Percentiles rank a stretch among this genome's conserved stretches.
These are phyloP conservation scores for Telopea speciosissima DNA, from an alignment of 177 flowering plant species.

Conservation along the genomic window DNA sequence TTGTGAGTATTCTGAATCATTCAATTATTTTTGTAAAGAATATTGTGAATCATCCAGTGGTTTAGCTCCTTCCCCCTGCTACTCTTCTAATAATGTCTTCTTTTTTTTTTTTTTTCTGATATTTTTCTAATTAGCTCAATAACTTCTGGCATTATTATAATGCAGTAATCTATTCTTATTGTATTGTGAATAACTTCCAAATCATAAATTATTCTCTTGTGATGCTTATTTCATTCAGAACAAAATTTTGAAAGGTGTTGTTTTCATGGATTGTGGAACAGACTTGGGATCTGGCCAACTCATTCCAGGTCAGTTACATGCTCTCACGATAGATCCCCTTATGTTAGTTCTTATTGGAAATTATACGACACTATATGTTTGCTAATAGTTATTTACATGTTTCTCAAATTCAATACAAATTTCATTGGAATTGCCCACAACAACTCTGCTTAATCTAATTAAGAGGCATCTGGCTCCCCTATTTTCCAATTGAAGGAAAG, in stretches of 20 bases:
- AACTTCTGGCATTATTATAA: background rate
- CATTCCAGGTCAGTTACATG: slow-evolving; percentile 68
- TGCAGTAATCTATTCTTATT: background rate
- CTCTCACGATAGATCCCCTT: background rate
- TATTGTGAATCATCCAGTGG: background rate
- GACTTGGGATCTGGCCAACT: slow-evolving; percentile 73
- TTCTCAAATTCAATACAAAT: too few species aligned
- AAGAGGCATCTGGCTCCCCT: background rate
- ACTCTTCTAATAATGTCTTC: background rate
- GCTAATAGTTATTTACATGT: too few species aligned
- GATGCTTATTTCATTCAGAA: slow-evolving; percentile 26
- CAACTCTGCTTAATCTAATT: background rate
- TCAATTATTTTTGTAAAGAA: background rate
- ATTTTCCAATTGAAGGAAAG: too few species aligned
- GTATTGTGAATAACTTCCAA: background rate
- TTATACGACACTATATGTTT: background rate
- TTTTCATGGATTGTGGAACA: slow-evolving; percentile 83
- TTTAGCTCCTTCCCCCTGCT: too few species aligned
- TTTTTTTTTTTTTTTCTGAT: background rate
- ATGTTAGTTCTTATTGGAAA: background rate
- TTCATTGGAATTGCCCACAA: background rate
- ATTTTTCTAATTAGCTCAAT: too few species aligned
- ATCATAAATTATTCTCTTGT: background rate
- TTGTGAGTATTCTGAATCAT: background rate
- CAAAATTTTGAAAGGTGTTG: slow-evolving; percentile 61